Evolutionary conservation across 371 early-diverging fungal species (phyloP).

Genomic region (Lichtheimia ornata): DNA sequence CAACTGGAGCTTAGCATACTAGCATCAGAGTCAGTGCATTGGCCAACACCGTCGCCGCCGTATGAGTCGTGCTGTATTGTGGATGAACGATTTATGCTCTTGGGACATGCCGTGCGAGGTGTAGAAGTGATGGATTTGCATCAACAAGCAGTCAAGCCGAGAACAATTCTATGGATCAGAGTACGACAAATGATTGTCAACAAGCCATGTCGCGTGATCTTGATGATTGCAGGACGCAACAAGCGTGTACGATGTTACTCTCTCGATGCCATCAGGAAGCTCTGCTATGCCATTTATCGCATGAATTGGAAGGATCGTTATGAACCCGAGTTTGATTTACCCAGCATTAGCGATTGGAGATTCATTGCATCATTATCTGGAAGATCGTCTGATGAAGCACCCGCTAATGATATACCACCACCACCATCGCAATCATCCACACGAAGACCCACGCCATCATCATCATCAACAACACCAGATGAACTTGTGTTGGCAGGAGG

Average conservation of each 20-base stretch:
- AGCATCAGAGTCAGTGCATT: constrained; percentile 19
- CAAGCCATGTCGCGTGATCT: constrained; percentile 29
- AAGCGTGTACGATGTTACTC: constrained; percentile 50
- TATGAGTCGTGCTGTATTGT: constrained; percentile 42
- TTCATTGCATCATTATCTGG: constrained; percentile 21
- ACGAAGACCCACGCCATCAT: neutral
- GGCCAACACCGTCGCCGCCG: constrained; percentile 17
- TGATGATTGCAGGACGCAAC: constrained; percentile 38
- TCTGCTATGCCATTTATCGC: constrained; percentile 28
- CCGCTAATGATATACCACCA: neutral
- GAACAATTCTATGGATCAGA: constrained; percentile 33
- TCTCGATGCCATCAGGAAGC: constrained; percentile 30
- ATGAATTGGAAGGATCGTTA: constrained; percentile 29
- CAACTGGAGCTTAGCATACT: constrained; percentile 26
- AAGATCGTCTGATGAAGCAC: constrained; percentile 12
- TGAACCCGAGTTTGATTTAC: constrained; percentile 22
- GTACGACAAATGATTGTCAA: constrained; percentile 33
- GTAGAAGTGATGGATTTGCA: constrained; percentile 30
- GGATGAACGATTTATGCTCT: constrained; percentile 36
- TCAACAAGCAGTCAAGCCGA: constrained; percentile 11
- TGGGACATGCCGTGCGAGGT: constrained; percentile 30
- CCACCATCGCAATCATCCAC: neutral
- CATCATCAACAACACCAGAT: neutral
- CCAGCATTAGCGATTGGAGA: constrained; percentile 19
- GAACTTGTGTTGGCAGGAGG: constrained; percentile 13